These are phyloP conservation scores for Colletotrichum paranaense DNA, from an alignment of 2,329 filamentous ascomycete genomes.

Conservation along the genomic window DNA sequence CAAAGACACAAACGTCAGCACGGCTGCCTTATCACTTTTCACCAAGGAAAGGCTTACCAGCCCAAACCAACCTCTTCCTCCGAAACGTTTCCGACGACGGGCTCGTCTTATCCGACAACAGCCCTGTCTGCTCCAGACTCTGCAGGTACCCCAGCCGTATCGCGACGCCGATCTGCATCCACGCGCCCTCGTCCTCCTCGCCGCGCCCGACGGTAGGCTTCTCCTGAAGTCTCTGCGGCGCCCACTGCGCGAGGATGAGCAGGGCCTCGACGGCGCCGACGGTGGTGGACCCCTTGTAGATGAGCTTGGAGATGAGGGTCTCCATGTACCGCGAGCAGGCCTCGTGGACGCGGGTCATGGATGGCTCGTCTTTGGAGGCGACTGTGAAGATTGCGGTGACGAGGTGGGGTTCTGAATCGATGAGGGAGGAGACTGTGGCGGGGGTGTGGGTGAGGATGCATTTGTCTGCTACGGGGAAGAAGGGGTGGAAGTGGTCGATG, in stretches of 20 bases:
- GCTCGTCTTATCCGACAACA: slow-evolving; percentile 67
- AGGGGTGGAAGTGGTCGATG: slow-evolving; percentile 74
- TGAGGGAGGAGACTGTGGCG: slow-evolving; percentile 66
- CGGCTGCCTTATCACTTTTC: not conserved
- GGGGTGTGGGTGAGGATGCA: slow-evolving; percentile 70
- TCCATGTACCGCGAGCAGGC: slow-evolving; percentile 78
- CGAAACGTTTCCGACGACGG: slow-evolving; percentile 66
- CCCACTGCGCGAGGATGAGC: slow-evolving; percentile 78
- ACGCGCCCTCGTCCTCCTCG: slow-evolving; percentile 79
- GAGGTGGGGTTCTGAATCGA: slow-evolving; percentile 68
- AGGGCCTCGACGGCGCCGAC: slow-evolving; percentile 79
- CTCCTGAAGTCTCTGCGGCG: slow-evolving; percentile 71
- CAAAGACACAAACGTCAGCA: not conserved
- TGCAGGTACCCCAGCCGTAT: slow-evolving; percentile 77
- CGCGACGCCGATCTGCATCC: slow-evolving; percentile 81
- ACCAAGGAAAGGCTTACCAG: slow-evolving; percentile 52
- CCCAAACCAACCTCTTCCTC: slow-evolving; percentile 76
- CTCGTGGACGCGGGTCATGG: slow-evolving; percentile 72
- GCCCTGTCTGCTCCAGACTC: slow-evolving; percentile 75
- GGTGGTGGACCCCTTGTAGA: slow-evolving; percentile 73
- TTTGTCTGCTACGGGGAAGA: slow-evolving; percentile 74
- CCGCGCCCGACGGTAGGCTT: slow-evolving; percentile 75
- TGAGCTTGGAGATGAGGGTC: slow-evolving; percentile 72
- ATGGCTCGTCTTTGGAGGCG: slow-evolving; percentile 76
- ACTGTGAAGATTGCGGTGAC: slow-evolving; percentile 78